These are phyloP conservation scores for Spathaspora girioi DNA, from an alignment of 805 yeast species.

Conservation along the genomic window DNA sequence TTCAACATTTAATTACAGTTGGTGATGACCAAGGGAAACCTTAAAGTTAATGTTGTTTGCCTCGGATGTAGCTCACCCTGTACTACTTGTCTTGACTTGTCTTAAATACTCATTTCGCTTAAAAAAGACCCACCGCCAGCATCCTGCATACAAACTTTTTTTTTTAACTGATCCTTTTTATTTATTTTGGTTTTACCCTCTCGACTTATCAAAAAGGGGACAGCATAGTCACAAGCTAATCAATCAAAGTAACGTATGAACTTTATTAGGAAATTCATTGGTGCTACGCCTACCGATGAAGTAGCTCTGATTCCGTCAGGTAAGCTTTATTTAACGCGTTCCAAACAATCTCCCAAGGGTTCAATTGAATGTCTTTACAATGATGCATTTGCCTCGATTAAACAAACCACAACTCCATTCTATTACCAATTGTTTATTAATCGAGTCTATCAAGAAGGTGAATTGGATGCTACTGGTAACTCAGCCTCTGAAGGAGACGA, in stretches of 20 bases:
- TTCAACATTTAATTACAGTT: too few species aligned
- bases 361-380: slow-evolving; percentile 77
- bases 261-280: slow-evolving; percentile 62
- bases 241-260: slow-evolving; percentile 47
- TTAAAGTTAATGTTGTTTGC: too few species aligned
- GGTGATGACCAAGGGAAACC: too few species aligned
- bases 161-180: background rate
- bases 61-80: too few species aligned
- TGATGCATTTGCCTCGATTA: slow-evolving; percentile 72
- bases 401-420: slow-evolving; percentile 62
- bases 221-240: background rate
- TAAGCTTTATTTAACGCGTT: slow-evolving; percentile 66
- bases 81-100: too few species aligned
- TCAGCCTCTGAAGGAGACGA: slow-evolving; percentile 45
- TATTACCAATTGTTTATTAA: slow-evolving; percentile 69
- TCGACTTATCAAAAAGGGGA: background rate
- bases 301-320: slow-evolving; percentile 75
- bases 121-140: too few species aligned
- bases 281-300: slow-evolving; percentile 53
- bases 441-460: slow-evolving; percentile 67
- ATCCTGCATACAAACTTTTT: background rate
- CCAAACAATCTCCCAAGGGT: slow-evolving; percentile 81
- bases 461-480: slow-evolving; percentile 42
- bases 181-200: background rate
- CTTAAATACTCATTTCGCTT: too few species aligned